These are phyloP conservation scores for Chytridium lagenaria DNA, from an alignment of 371 early-diverging fungal species.

Conservation along the genomic window DNA sequence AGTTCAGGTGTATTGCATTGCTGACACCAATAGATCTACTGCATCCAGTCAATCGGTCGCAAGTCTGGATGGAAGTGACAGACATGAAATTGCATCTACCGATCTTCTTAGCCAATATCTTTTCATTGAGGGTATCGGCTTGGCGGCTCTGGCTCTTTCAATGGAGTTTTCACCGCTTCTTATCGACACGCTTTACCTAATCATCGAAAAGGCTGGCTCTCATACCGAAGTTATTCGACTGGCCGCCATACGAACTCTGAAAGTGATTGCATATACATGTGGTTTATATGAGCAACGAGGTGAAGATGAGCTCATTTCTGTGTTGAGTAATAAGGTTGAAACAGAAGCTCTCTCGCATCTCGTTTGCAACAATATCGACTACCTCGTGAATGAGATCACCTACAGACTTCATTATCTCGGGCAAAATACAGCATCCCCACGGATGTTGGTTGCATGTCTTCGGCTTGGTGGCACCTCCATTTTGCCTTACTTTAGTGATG, in stretches of 20 bases:
- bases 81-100: no score
- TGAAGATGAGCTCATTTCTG: neutral
- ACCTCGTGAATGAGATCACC: constrained; percentile 65
- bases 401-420: constrained; percentile 55
- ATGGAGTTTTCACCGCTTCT: neutral
- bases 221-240: neutral
- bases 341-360: constrained; percentile 36
- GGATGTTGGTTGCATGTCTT: constrained; percentile 64
- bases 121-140: neutral
- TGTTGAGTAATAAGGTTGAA: neutral
- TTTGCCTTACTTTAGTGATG: constrained; percentile 62
- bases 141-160: neutral
- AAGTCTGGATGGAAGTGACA: no score
- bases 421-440: constrained; percentile 56
- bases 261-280: neutral
- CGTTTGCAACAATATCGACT: constrained; percentile 66
- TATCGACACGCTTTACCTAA: neutral
- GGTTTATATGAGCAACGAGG: neutral
- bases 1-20: neutral
- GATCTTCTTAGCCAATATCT: neutral
- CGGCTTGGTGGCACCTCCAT: constrained; percentile 55
- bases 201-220: constrained; percentile 8
- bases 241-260: neutral
- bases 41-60: no score
- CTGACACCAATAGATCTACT: no score